Conservation (phyloP, 2,329 filamentous ascomycete genomes). For the Endoconidiophora polonica region DNA sequence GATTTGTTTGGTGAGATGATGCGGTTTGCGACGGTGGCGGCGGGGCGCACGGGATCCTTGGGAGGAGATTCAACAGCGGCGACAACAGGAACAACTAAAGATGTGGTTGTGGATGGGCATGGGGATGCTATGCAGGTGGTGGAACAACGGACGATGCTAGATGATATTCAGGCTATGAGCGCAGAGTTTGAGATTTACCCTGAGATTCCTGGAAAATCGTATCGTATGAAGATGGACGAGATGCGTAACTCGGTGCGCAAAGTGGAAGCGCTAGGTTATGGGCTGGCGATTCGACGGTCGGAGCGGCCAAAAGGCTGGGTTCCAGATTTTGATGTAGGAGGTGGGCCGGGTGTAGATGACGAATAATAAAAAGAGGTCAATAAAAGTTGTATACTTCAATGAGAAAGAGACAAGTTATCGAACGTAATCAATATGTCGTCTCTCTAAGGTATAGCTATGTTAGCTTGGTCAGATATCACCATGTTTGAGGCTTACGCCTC, state of each 20-base stretch:
- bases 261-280: conserved; percentile 82
- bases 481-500: too few species aligned
- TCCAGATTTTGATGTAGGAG: conserved; percentile 44
- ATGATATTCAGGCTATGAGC: conserved; percentile 65
- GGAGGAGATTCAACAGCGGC: conserved; percentile 20
- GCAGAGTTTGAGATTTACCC: conserved; percentile 59
- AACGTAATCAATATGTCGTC: too few species aligned
- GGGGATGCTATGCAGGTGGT: neutral
- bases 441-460: too few species aligned
- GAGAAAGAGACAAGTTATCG: too few species aligned
- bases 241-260: conserved; percentile 85
- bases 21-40: conserved; percentile 81
- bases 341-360: neutral
- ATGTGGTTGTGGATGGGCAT: neutral
- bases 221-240: conserved; percentile 65
- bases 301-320: conserved; percentile 88
- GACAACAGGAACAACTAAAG: neutral
- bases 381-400: too few species aligned
- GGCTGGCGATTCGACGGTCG: conserved; percentile 68
- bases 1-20: conserved; percentile 94
- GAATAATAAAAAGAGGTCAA: neutral
- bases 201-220: conserved; percentile 38
- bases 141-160: conserved; percentile 44
- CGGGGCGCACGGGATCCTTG: conserved; percentile 53
- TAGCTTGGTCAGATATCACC: too few species aligned